These are phyloP conservation scores for Dryas octopetala DNA, from an alignment of 306 rosid species.

Conservation along the genomic window DNA sequence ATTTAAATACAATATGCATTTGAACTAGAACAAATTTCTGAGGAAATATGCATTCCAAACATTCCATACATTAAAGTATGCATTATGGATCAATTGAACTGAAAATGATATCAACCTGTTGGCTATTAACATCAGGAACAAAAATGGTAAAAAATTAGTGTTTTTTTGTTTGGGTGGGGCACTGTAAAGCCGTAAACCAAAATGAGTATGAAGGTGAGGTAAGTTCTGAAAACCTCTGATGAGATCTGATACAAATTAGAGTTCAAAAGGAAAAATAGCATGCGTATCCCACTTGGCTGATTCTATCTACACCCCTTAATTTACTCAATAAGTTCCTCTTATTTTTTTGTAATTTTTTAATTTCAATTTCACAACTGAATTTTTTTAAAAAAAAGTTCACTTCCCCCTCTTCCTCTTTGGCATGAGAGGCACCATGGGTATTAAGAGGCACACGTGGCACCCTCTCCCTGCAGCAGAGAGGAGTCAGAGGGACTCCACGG, in stretches of 20 bases:
- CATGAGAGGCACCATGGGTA: no score
- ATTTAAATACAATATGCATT: slow-evolving; percentile 16
- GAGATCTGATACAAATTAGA: neutral
- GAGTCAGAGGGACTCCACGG: no score
- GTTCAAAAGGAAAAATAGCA: neutral
- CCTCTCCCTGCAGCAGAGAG: no score
- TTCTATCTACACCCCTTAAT: no score
- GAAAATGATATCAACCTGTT: neutral
- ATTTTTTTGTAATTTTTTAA: no score
- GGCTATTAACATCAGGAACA: no score
- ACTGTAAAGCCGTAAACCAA: neutral
- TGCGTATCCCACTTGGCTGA: neutral
- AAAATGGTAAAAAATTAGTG: neutral
- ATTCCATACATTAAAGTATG: neutral
- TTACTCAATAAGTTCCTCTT: no score
- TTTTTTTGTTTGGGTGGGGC: no score
- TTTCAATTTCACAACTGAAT: no score
- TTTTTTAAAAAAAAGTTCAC: no score
- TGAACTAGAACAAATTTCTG: slow-evolving; percentile 22
- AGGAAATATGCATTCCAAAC: neutral
- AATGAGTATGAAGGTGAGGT: neutral
- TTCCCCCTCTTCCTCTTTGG: no score
- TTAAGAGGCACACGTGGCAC: no score
- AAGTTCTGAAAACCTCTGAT: neutral
- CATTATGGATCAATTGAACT: neutral